Evolutionary conservation across 768 basidiomycete species (phyloP).

Genomic region (Panaeolus cyanescens): DNA sequence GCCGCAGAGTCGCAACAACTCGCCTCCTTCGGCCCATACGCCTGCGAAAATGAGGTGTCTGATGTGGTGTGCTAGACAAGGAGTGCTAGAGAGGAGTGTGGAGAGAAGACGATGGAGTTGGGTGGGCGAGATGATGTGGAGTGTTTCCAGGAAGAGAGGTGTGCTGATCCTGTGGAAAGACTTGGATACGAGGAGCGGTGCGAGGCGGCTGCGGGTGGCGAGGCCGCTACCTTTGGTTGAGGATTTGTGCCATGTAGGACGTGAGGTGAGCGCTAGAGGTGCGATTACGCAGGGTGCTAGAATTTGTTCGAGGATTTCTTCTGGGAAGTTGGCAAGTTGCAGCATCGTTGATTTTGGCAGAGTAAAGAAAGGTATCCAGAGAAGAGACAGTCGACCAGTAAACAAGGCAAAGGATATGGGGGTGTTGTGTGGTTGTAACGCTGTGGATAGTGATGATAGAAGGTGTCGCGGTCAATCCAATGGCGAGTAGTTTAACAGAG

Average conservation of each 20-base stretch:
- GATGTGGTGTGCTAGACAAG: constrained; percentile 41
- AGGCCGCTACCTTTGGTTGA: not conserved
- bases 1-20: constrained; percentile 33
- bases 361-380: not conserved
- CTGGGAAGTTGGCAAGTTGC: constrained; percentile 18
- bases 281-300: constrained; percentile 18
- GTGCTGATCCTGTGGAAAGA: constrained; percentile 56
- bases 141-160: constrained; percentile 57
- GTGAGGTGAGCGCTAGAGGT: not conserved
- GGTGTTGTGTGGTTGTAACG: not conserved
- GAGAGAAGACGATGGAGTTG: constrained; percentile 40
- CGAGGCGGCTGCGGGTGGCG: constrained; percentile 42
- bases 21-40: constrained; percentile 40
- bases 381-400: constrained; percentile 11
- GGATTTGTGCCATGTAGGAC: not conserved
- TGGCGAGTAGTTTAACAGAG: not conserved
- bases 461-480: not conserved
- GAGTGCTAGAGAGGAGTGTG: too few species aligned
- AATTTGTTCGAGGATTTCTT: constrained; percentile 26
- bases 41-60: constrained; percentile 42
- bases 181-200: constrained; percentile 53
- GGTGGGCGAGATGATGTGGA: constrained; percentile 41
- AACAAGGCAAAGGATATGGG: constrained; percentile 10
- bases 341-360: not conserved
- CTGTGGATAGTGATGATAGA: not conserved